These are phyloP conservation scores for Trebouxia gelatinosa DNA, from an alignment of 163 green algal species.

Conservation along the genomic window DNA sequence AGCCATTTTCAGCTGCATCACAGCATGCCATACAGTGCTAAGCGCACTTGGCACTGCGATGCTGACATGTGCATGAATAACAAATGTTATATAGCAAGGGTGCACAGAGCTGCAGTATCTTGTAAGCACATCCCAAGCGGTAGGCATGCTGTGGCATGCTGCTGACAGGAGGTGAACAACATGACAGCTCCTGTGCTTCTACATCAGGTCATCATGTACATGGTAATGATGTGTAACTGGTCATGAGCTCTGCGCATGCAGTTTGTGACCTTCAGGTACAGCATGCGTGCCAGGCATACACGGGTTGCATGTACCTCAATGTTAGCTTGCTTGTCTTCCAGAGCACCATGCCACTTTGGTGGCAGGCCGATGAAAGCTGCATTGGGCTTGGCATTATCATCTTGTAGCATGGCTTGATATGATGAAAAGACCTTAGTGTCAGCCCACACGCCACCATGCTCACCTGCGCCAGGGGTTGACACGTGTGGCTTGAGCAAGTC, in stretches of 20 bases:
- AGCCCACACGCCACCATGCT: conserved; percentile 32
- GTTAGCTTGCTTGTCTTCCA: conserved; percentile 7
- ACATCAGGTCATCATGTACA: no score
- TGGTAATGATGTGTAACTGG: no score
- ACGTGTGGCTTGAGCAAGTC: neutral
- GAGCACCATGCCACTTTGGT: conserved; percentile 24
- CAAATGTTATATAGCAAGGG: neutral
- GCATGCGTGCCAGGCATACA: neutral
- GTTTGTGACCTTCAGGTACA: no score
- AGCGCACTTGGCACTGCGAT: neutral
- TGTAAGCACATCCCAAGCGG: neutral
- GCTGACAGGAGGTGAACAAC: neutral
- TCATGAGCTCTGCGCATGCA: no score
- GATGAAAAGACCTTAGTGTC: conserved; percentile 26
- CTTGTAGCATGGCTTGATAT: conserved; percentile 32
- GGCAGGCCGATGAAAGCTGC: conserved; percentile 38
- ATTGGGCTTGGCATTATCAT: conserved; percentile 21
- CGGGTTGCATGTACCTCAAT: conserved; percentile 1
- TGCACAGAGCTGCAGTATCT: neutral
- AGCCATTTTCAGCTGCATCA: conserved; percentile 20
- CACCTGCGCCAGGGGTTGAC: neutral
- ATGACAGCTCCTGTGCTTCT: no score
- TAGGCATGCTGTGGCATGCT: neutral
- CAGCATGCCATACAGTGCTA: neutral
- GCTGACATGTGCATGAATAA: neutral